These are phyloP conservation scores for Thalia dealbata DNA, from an alignment of 176 grass and related monocot genomes.

Conservation along the genomic window DNA sequence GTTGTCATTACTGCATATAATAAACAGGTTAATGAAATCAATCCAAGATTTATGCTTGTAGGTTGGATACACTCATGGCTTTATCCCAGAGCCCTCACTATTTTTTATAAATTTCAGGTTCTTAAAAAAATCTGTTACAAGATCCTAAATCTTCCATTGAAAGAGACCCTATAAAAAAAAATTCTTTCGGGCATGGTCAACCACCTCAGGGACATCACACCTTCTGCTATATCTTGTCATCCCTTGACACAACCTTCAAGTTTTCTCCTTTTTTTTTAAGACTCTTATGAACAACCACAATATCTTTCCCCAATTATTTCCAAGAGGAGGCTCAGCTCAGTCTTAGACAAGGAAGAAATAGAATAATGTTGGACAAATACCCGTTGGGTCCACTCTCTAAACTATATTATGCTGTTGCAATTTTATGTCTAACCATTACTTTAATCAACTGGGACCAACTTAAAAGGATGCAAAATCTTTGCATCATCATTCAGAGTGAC, in stretches of 20 bases:
- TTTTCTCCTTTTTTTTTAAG: neutral
- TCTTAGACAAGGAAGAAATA: neutral
- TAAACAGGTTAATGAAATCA: neutral
- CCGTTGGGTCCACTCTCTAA: no score
- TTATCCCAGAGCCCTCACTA: neutral
- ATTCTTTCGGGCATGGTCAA: neutral
- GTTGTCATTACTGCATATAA: neutral
- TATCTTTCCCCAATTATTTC: neutral
- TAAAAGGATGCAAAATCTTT: no score
- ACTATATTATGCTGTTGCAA: no score
- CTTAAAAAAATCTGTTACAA: neutral
- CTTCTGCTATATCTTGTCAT: neutral
- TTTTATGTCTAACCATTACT: no score
- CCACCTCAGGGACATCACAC: neutral
- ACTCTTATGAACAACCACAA: neutral
- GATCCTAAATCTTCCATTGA: slow-evolving; percentile 3
- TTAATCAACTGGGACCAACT: no score
- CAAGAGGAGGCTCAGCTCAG: neutral
- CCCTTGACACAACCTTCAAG: neutral
- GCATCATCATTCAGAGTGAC: no score
- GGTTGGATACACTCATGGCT: neutral
- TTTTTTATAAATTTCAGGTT: neutral
- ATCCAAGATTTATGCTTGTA: neutral
- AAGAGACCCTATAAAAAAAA: neutral
- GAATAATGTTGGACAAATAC: neutral